A percentile compares a stretch with the other conserved stretches of the same genome.
Conservation (phyloP, 805 yeast genomes). For the Yarrowia alimentaria region DNA sequence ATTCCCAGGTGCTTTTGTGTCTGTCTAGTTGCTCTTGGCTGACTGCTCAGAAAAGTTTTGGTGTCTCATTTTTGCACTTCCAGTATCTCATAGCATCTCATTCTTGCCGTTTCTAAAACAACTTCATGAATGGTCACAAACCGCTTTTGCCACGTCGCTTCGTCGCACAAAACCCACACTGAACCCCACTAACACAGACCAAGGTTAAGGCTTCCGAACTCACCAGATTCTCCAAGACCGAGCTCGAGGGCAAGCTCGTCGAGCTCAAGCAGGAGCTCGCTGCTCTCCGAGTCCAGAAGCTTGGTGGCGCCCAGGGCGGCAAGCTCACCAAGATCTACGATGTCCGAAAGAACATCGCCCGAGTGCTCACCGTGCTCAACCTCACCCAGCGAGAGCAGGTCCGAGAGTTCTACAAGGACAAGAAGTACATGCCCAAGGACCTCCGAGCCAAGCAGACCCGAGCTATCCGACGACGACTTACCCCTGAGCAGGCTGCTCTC, state of each 20-base stretch:
- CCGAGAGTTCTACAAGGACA: constrained; percentile 84
- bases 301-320: constrained; percentile 72
- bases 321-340: constrained; percentile 89
- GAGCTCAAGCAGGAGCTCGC: constrained; percentile 97
- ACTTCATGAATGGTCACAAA: no score
- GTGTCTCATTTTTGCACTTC: no score
- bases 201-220: constrained; percentile 86
- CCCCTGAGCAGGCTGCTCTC: constrained; percentile 78
- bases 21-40: no score
- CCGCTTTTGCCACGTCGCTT: no score
- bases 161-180: not conserved
- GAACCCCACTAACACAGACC: constrained; percentile 17
- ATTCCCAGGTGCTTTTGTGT: no score
- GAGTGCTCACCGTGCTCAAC: constrained; percentile 95
- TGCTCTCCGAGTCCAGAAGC: constrained; percentile 91
- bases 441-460: constrained; percentile 99
- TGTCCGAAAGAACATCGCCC: constrained; percentile 98
- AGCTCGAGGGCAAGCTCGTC: constrained; percentile 89
- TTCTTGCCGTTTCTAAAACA: no score
- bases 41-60: no score
- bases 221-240: constrained; percentile 95
- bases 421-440: constrained; percentile 94
- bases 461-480: constrained; percentile 96
- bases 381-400: constrained; percentile 93
- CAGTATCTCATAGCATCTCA: no score